Evolutionary conservation across 2,329 filamentous ascomycete genomes (phyloP).

Genomic region (Aspergillus oerlinghausenensis): DNA sequence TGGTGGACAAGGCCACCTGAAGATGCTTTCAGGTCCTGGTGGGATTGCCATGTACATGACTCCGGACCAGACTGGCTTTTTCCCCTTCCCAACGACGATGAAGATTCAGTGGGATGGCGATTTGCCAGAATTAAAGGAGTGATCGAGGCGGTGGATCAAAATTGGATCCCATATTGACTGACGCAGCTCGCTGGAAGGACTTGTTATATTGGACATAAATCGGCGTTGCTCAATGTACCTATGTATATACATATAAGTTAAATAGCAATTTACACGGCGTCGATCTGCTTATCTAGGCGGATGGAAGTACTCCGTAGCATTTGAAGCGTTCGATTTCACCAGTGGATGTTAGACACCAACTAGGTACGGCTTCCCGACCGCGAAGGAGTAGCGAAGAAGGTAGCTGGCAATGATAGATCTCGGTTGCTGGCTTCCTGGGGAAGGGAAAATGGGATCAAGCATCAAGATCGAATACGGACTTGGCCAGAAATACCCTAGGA

Average conservation of each 20-base stretch:
- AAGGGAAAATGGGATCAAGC: neutral
- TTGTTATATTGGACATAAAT: neutral
- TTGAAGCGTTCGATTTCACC: neutral
- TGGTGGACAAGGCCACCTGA: slow-evolving; percentile 38
- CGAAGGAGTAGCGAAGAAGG: neutral
- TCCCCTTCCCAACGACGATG: slow-evolving; percentile 42
- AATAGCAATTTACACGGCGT: neutral
- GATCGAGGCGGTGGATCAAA: slow-evolving; percentile 1
- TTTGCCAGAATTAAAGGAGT: slow-evolving; percentile 17
- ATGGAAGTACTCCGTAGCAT: neutral
- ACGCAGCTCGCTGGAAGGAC: neutral
- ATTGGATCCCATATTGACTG: neutral
- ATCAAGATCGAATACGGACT: neutral
- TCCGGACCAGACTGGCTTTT: slow-evolving; percentile 39
- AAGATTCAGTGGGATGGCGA: slow-evolving; percentile 43
- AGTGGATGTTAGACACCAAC: neutral
- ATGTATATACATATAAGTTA: neutral
- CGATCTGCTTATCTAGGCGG: too few relatives aligned
- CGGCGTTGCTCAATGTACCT: neutral
- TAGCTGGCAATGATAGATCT: neutral
- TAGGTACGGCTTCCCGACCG: neutral
- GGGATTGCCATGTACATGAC: slow-evolving; percentile 43
- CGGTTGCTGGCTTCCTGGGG: neutral
- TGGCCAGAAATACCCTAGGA: too few relatives aligned
- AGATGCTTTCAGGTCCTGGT: slow-evolving; percentile 35